These are phyloP conservation scores for Testicularia cyperi DNA, from an alignment of 1,284 basidiomycete genomes.

Conservation along the genomic window DNA sequence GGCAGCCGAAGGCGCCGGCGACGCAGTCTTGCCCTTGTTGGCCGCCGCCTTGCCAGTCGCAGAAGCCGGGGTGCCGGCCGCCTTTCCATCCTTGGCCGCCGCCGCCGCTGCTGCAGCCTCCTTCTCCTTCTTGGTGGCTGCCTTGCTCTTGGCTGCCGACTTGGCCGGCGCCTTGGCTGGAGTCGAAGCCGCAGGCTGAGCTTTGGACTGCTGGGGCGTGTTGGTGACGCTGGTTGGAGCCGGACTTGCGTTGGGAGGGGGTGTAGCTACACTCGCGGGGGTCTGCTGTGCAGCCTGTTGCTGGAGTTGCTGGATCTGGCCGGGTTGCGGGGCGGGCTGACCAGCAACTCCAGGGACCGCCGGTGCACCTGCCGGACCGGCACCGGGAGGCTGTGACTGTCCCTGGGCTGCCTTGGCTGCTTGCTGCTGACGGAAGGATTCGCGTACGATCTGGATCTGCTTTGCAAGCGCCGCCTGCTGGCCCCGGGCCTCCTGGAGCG, in stretches of 20 bases:
- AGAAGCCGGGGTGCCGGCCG: not conserved
- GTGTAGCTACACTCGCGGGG: slow-evolving; percentile 1
- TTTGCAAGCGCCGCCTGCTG: slow-evolving; percentile 47
- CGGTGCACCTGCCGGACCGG: slow-evolving; percentile 3
- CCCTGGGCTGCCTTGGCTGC: slow-evolving; percentile 6
- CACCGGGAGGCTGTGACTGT: too few species aligned
- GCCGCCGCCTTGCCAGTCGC: not conserved
- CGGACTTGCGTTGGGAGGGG: slow-evolving; percentile 13
- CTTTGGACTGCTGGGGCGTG: slow-evolving; percentile 7
- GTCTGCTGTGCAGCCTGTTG: slow-evolving; percentile 4
- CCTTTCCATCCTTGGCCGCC: slow-evolving; percentile 11
- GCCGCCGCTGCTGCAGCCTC: slow-evolving; percentile 14
- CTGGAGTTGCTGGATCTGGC: slow-evolving; percentile 1
- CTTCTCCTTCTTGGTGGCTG: slow-evolving; percentile 24
- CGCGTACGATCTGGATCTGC: slow-evolving; percentile 46
- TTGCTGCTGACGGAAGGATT: slow-evolving; percentile 44
- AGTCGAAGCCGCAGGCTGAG: not conserved
- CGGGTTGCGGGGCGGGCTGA: too few species aligned
- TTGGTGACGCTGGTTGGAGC: not conserved
- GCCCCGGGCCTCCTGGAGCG: slow-evolving; percentile 40
- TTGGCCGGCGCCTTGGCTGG: slow-evolving; percentile 14
- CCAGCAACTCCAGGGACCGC: too few species aligned
- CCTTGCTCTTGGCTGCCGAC: slow-evolving; percentile 24
- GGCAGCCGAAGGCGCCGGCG: slow-evolving; percentile 8
- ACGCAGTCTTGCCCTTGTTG: not conserved